A percentile compares a stretch with the other conserved stretches of the same genome.
Conservation (phyloP, 2,329 filamentous ascomycete genomes). For the Orbilia oligospora region DNA sequence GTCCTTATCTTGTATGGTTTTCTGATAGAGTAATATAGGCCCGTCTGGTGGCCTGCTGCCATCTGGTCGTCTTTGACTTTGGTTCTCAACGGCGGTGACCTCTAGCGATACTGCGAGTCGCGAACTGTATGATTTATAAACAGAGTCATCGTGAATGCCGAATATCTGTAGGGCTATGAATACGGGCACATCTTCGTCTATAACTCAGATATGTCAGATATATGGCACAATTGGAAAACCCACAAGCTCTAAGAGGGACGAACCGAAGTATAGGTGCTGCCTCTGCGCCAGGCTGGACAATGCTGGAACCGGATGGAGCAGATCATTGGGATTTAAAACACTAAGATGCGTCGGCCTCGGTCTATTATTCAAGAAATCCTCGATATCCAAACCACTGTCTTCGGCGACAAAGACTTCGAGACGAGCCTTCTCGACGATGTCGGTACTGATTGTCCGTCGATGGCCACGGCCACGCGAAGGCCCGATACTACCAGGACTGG, state of each 20-base stretch:
- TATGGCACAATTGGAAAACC: constrained; percentile 60
- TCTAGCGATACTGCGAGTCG: constrained; percentile 78
- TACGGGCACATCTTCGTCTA: constrained; percentile 81
- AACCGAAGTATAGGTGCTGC: constrained; percentile 80
- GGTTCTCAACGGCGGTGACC: constrained; percentile 75
- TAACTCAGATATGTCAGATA: constrained; percentile 52
- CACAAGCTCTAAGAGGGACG: constrained; percentile 21
- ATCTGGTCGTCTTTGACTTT: constrained; percentile 68
- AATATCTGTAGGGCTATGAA: constrained; percentile 79
- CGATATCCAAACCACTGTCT: constrained; percentile 72
- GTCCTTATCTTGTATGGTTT: constrained; percentile 63
- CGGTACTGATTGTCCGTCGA: constrained; percentile 65
- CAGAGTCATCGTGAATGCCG: constrained; percentile 71
- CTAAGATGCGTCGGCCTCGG: constrained; percentile 64
- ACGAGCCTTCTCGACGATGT: constrained; percentile 74
- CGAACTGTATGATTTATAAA: constrained; percentile 74
- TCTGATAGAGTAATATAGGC: constrained; percentile 63
- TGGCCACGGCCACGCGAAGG: constrained; percentile 64
- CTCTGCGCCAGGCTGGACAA: constrained; percentile 75
- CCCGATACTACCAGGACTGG: constrained; percentile 60
- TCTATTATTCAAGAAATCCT: constrained; percentile 66
- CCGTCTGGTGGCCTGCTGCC: constrained; percentile 67
- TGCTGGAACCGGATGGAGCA: constrained; percentile 66
- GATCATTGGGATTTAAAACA: constrained; percentile 53
- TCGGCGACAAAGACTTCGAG: constrained; percentile 75